Evolutionary conservation across 345 rosid species (phyloP), one percentile per base, ranked within the genome.

Genomic region (Salix udensis): DNA sequence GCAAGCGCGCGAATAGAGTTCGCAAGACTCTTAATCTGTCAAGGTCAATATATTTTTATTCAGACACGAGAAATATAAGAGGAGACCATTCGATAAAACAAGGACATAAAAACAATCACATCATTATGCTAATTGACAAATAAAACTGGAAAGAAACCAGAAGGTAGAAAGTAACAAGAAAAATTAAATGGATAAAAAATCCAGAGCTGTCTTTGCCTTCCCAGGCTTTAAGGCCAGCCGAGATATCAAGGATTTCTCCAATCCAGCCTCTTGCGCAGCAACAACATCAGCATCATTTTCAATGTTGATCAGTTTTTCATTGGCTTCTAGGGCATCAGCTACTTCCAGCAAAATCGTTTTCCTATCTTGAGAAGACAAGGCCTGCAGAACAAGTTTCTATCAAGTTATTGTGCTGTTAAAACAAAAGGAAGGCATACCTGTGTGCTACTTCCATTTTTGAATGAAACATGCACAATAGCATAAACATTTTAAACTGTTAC

Each of bases 281-380:
- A 84, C 90, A 71, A 96, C 88, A 86, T 94, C 99, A 75, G 91
- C 89, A 77, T 88, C 89, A 83, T 96, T 96, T 85, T 94, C 97
- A 42, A 70, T 74, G 62, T 66, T 83, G 77, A 96, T 92, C 82
- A 67, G 68, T 36, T 86, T 86, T 86, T 88, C 88, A 77, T 91
- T 96, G 76, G 91, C 94, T 86, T 88, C 97, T 5, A 96, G 89
- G 9, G 97, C 94, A 73, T 87, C 86, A 71, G 99, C 99, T 72
- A 96, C 84, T 73, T 85, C 91, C 24, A 91, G 86, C 87, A 96
- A 86, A 84, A 96, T 86, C 31, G 84, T 75, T 75, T 86, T 89
- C 90, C 98, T 86, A 65, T 90, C 97, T 77, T 84, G 84, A 13
- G 97, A 90, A 76, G 91, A 85, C 75, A 94, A 50, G 62, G 91